phyloP scores from a whole-genome alignment of 2,329 filamentous ascomycete species.

The Fragosphaeria purpurea region DNA sequence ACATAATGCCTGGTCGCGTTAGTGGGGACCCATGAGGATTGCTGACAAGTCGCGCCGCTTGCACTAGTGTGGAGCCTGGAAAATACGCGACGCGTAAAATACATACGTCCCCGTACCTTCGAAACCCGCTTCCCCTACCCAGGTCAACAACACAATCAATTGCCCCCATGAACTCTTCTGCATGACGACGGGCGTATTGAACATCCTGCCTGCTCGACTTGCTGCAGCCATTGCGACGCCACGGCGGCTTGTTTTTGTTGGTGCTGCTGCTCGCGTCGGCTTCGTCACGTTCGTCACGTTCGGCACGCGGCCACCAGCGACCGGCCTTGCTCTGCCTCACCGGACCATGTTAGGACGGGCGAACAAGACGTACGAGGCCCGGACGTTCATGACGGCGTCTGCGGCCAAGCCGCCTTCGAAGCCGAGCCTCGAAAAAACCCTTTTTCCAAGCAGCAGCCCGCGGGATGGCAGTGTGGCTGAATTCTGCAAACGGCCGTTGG shows the following conservation, averaged over 20 bases:
- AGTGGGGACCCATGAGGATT: no score
- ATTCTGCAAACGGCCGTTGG: slow-evolving; percentile 2
- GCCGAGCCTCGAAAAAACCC: slow-evolving; percentile 35
- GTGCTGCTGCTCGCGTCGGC: no score
- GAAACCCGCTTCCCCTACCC: not conserved
- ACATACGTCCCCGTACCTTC: not conserved
- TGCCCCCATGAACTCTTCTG: slow-evolving; percentile 9
- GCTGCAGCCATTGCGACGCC: slow-evolving; percentile 2
- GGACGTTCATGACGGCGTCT: slow-evolving; percentile 12
- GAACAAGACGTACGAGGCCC: slow-evolving; percentile 25
- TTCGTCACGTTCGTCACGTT: no score
- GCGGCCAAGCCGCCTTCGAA: slow-evolving; percentile 21
- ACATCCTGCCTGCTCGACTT: slow-evolving; percentile 12
- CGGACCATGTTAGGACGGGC: slow-evolving; percentile 23
- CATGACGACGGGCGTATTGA: slow-evolving; percentile 15
- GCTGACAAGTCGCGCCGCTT: no score
- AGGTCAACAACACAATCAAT: not conserved
- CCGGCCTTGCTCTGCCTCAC: not conserved
- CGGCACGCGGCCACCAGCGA: no score
- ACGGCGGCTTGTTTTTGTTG: slow-evolving; percentile 3
- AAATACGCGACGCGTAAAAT: slow-evolving; percentile 6
- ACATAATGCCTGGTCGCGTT: no score
- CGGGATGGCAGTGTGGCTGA: slow-evolving; percentile 27
- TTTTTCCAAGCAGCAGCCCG: slow-evolving; percentile 49
- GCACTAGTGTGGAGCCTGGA: not conserved